Evolutionary conservation across 306 rosid genomes (phyloP).

Genomic region (Alnus rubra): DNA sequence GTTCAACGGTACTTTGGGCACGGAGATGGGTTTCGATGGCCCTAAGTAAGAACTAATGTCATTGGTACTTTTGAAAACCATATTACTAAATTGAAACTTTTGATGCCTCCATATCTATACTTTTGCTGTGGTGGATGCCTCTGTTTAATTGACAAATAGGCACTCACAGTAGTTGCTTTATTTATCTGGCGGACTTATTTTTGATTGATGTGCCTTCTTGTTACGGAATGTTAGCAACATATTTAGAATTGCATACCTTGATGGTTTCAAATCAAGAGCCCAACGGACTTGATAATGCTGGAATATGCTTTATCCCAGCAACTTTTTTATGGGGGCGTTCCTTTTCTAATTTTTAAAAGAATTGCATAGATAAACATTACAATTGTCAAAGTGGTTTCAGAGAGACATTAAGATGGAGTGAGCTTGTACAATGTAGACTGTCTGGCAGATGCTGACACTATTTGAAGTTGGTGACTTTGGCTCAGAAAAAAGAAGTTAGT

Average conservation of each 20-base stretch:
- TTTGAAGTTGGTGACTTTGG: not conserved
- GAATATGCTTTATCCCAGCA: not conserved
- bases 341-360: too few relatives aligned
- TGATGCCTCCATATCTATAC: not conserved
- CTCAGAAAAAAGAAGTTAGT: not conserved
- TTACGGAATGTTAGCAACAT: not conserved
- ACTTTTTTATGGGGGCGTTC: too few relatives aligned
- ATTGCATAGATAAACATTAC: too few relatives aligned
- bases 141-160: not conserved
- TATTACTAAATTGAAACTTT: not conserved
- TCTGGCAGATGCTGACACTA: too few relatives aligned
- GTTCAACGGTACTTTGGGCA: slow-evolving; percentile 47
- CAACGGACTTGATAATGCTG: not conserved
- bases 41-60: slow-evolving; percentile 52
- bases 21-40: slow-evolving; percentile 49
- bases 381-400: too few relatives aligned
- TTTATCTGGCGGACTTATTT: not conserved
- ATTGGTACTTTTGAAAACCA: not conserved
- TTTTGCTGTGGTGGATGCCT: not conserved
- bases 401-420: too few relatives aligned
- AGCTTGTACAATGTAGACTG: not conserved
- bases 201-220: not conserved
- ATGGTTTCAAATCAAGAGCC: too few relatives aligned
- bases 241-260: not conserved
- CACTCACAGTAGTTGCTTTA: not conserved